Evolutionary conservation across 352 stramenopile genomes (phyloP).

Genomic region (Phytophthora pisi): DNA sequence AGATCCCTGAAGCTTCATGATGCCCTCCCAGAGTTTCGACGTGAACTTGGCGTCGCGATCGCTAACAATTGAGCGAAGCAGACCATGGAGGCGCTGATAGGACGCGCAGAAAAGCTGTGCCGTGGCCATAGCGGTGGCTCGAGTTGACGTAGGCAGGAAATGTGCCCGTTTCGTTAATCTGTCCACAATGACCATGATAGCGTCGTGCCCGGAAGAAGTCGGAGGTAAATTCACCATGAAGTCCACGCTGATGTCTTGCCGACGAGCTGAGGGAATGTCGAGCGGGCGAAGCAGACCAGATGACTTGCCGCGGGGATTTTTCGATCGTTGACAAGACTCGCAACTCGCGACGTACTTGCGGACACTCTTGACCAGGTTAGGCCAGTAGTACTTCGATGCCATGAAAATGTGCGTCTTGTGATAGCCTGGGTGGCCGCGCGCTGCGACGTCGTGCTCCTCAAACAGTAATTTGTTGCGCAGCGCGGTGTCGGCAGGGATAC

Average conservation of each 20-base stretch:
- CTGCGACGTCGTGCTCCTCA: slow-evolving; percentile 9
- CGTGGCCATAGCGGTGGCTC: neutral
- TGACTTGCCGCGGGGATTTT: slow-evolving; percentile 6
- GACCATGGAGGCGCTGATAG: slow-evolving; percentile 3
- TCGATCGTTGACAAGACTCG: slow-evolving; percentile 21
- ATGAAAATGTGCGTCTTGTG: slow-evolving; percentile 14
- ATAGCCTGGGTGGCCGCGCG: slow-evolving; percentile 12
- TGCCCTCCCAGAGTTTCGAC: neutral
- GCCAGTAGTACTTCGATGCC: slow-evolving; percentile 13
- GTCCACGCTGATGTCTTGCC: slow-evolving; percentile 25
- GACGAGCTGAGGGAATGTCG: slow-evolving; percentile 8
- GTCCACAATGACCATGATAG: slow-evolving; percentile 15
- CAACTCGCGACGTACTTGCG: slow-evolving; percentile 15
- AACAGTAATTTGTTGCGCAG: slow-evolving; percentile 20
- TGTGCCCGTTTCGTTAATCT: slow-evolving; percentile 20
- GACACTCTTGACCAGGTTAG: slow-evolving; percentile 10
- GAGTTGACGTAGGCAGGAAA: slow-evolving; percentile 9
- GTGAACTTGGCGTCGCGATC: neutral
- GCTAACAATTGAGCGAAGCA: neutral
- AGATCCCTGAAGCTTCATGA: neutral
- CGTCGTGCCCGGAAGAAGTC: slow-evolving; percentile 5
- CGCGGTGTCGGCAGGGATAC: slow-evolving; percentile 1
- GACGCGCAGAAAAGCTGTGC: slow-evolving; percentile 6
- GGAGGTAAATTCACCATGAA: slow-evolving; percentile 14
- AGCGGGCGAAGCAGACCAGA: no score